Evolutionary conservation across 257 asterid species (phyloP), one percentile per base, ranked within the genome.

Genomic region (Eucommia ulmoides): DNA sequence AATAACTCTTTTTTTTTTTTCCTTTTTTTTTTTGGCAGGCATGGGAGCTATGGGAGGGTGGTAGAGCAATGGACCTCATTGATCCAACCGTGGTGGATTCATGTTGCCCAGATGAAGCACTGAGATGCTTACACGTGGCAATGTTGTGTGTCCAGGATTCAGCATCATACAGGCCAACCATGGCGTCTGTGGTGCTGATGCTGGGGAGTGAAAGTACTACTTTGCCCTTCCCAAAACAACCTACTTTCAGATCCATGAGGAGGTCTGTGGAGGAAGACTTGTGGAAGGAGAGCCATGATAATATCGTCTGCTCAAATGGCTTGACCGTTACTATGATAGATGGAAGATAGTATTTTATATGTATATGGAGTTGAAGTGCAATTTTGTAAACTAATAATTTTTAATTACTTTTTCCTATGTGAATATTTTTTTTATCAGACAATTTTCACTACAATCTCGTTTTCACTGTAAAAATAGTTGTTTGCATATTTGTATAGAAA

Each of bases 61-160:
- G 79, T 20, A 71, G 54, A 50, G 74, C 80, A 52, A 62, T 76
- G 45, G 85, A 83, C 66, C 41, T 87, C 5, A 56, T 66, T 1
- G 97, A 83, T 53, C 70, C 74, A 7, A 58, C 75, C 2, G 73
- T 81, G 33, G 24, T 54, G 8, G 51, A 61, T 22, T 45, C 77
- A 1, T 61, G 75, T 25, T 44, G 51, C 19, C 67, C 16, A 12
- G 67, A 75, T 33, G 80, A 79, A 62, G 79, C 76, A 54, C 3
- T 65, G 21, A 77, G 83, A 65, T 83, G 94, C 74, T 58, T 87
- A 51, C 89, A 83, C 10, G 69, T 81, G 8, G 94, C 71, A 5
- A 62, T 87, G 91, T 69, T 87, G 42, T 83, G 97, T 19, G 80
- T 81, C 55, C 97, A 87, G 60, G 97, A 81, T 59, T 41, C 51